Conservation (phyloP, 805 yeast genomes). For the Scheffersomyces coipomensis region DNA sequence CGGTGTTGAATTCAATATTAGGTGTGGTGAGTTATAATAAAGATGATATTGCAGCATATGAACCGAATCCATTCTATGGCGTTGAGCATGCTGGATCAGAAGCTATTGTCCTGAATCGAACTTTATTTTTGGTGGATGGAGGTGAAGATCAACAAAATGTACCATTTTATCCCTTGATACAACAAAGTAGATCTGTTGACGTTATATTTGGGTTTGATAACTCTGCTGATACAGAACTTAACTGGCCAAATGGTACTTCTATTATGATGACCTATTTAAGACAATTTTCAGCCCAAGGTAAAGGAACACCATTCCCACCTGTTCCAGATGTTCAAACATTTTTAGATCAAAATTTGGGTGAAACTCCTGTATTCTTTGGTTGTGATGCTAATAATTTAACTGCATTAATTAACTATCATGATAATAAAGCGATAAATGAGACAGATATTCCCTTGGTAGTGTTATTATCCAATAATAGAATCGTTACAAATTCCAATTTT, state of each 20-base stretch:
- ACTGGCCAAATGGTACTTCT: constrained; percentile 46
- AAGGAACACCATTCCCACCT: constrained; percentile 69
- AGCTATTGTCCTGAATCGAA: constrained; percentile 19
- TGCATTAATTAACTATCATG: constrained; percentile 32
- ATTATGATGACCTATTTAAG: constrained; percentile 32
- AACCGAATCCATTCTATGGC: constrained; percentile 40
- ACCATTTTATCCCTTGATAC: constrained; percentile 41
- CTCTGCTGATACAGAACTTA: constrained; percentile 35
- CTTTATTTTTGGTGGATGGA: constrained; percentile 40
- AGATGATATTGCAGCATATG: constrained; percentile 38
- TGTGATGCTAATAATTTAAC: constrained; percentile 68
- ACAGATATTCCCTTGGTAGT: constrained; percentile 61
- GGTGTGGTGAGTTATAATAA: constrained; percentile 19
- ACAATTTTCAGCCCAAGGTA: constrained; percentile 43
- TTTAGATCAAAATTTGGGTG: constrained; percentile 56
- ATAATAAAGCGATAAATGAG: constrained; percentile 15
- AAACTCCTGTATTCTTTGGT: constrained; percentile 79
- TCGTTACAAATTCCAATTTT: constrained; percentile 65
- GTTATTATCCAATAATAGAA: constrained; percentile 71
- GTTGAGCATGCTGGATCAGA: constrained; percentile 16
- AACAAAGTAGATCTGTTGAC: constrained; percentile 33
- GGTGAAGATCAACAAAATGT: constrained; percentile 44
- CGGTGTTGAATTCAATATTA: constrained; percentile 23
- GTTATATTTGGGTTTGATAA: constrained; percentile 43
- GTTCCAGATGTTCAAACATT: constrained; percentile 72